phyloP scores from a whole-genome alignment of 1,284 basidiomycete species.

The Ceratobasidium sp. region DNA sequence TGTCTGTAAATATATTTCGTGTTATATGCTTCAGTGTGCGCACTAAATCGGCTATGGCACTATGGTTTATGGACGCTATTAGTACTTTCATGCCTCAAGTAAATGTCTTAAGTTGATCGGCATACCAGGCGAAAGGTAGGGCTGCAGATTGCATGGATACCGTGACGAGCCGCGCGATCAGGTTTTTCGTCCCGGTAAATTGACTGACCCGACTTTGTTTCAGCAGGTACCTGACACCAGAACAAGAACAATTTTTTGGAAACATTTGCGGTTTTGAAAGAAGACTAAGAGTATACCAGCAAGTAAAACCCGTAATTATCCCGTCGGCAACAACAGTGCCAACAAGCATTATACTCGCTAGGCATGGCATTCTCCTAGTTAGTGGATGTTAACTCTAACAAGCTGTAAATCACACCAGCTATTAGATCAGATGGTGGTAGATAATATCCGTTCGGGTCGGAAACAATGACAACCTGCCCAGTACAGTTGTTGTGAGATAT shows the following conservation, averaged over 20 bases:
- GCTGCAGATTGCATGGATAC: conserved; percentile 34
- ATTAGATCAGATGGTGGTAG: neutral
- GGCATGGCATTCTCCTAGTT: neutral
- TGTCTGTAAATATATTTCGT: neutral
- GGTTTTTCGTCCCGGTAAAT: conserved; percentile 24
- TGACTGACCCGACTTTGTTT: conserved; percentile 3
- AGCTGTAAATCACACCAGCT: neutral
- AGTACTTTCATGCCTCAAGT: neutral
- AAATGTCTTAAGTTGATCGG: neutral
- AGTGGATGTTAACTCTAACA: neutral
- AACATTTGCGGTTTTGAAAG: neutral
- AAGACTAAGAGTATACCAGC: conserved; percentile 4
- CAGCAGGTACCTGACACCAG: conserved; percentile 18
- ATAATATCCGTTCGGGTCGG: neutral
- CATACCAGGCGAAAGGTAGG: conserved; percentile 32
- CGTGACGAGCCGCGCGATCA: conserved; percentile 25
- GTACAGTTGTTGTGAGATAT: neutral
- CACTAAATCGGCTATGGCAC: conserved; percentile 24
- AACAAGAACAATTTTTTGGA: neutral
- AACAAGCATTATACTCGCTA: conserved; percentile 31
- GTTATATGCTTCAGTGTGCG: neutral
- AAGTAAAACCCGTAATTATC: conserved; percentile 33
- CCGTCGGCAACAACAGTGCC: conserved; percentile 35
- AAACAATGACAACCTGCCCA: neutral
- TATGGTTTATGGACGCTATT: neutral